phyloP scores from a whole-genome alignment of 202 grass and related monocot genomes.

The Setaria italica region DNA sequence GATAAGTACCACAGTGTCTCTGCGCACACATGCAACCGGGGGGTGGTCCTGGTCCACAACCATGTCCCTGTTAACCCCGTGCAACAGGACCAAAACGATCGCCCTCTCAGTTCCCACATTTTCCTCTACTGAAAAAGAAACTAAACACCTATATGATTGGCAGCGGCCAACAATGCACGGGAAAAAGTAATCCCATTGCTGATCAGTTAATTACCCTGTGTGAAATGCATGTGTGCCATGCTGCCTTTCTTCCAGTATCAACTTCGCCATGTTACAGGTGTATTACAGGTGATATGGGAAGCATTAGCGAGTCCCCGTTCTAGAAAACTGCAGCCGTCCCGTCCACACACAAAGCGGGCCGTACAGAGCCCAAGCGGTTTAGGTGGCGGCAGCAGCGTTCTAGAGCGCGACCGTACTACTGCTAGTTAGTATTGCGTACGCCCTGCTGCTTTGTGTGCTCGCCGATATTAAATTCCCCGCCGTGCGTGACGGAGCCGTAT shows the following conservation, averaged over 20 bases:
- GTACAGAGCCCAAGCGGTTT: constrained; percentile 9
- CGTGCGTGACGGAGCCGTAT: constrained; percentile 13
- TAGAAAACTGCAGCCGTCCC: neutral
- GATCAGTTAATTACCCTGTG: too few relatives aligned
- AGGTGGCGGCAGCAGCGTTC: constrained; percentile 14
- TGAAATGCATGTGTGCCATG: too few relatives aligned
- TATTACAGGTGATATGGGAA: constrained; percentile 1
- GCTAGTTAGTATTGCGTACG: neutral
- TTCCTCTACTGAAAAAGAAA: neutral
- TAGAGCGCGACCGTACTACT: neutral
- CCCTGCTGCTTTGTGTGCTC: constrained; percentile 25
- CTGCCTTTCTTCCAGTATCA: too few relatives aligned
- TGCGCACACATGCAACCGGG: constrained; percentile 44
- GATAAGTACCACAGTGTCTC: constrained; percentile 31
- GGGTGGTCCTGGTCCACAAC: constrained; percentile 9
- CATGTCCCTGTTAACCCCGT: constrained; percentile 26
- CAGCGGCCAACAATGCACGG: too few relatives aligned
- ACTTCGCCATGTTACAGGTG: neutral
- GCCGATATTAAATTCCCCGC: constrained; percentile 18
- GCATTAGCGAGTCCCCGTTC: neutral
- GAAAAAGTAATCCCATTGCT: neutral
- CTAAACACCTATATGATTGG: neutral
- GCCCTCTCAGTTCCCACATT: neutral
- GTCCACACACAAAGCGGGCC: constrained; percentile 1
- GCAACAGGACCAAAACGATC: neutral